Percentiles rank a stretch among this genome's conserved stretches.
Evolutionary conservation across 495 filamentous ascomycete genomes (phyloP).

Genomic region (Podospora tetraspora): DNA sequence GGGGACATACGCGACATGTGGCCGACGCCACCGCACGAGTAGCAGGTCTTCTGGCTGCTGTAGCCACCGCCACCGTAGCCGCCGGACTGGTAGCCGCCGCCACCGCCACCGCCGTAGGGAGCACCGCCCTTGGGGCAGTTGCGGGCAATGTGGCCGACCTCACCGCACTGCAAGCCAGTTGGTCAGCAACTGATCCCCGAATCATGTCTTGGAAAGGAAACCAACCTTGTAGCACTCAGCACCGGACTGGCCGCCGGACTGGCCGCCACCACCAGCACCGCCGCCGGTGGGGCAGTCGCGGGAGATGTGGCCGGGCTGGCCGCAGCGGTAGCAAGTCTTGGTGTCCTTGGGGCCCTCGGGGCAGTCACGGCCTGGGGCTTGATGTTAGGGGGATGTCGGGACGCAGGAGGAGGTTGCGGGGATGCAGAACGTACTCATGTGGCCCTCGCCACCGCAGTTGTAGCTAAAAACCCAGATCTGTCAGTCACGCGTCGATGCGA

Average conservation of each 20-base stretch:
- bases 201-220: neutral
- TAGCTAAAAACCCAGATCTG: conserved; percentile 27
- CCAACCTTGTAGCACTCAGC: conserved; percentile 85
- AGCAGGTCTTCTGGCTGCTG: conserved; percentile 53
- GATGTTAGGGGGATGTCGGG: conserved; percentile 9
- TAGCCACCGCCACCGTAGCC: conserved; percentile 46
- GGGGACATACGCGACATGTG: conserved; percentile 74
- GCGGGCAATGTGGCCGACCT: conserved; percentile 94
- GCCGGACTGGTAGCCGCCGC: conserved; percentile 44
- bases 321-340: conserved; percentile 95
- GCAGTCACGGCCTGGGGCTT: conserved; percentile 74
- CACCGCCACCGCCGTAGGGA: conserved; percentile 40
- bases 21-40: conserved; percentile 59
- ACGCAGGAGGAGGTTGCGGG: neutral
- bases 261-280: conserved; percentile 43
- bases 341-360: conserved; percentile 75
- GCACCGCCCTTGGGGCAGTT: conserved; percentile 71
- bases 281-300: conserved; percentile 71
- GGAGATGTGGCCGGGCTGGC: conserved; percentile 80
- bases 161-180: conserved; percentile 61
- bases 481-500: conserved; percentile 29
- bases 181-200: neutral
- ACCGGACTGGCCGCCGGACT: conserved; percentile 35
- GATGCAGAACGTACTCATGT: conserved; percentile 64
- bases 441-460: conserved; percentile 65